Base-by-base conservation (phyloP, 768 basidiomycete species). In the Xerocomellus chrysenteron region DNA sequence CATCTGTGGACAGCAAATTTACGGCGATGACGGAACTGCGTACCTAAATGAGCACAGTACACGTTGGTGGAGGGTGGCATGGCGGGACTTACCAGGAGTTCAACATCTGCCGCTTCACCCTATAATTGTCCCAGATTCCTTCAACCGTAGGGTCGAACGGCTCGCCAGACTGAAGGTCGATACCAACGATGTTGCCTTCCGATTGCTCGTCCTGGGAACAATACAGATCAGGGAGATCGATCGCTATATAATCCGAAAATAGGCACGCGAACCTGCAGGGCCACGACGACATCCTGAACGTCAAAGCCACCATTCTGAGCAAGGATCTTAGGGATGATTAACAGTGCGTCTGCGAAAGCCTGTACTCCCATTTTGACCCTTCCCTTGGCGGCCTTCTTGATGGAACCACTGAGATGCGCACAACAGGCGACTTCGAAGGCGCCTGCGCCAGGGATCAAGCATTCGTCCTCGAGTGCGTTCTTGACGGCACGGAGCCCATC, bases 101-200 rank as follows among this genome's bases (percentile, higher is more conserved):
- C 45, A 99, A 76, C 94, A 99, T 97, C 71, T 99, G 97, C 58
- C 96, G 81, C 80, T 99, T 99, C 58, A 99, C 97, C 62, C 97
- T 81, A 70, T 97, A 98, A 76, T 98, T 98, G 71, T 99, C 97
- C 95, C 95, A 99, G 28, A 99, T 87, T 37, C 97, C 97, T 68
- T 94, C 90, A 6, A 92, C 87, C 11, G 92, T 92, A 21, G 97
- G 97, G 68, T 99, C 96, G 68, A 96, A 90, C 2, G 96, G 94
- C 73, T 97, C 94, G 50, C 97, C 97, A 17, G 94, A 90, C 69
- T 93, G 79, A 37, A 99, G 78, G 74, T 98, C 92, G 59, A 99
- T 72, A 16, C 97, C 97, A 60, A 96, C 95, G 43, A 83, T 75
- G 67, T 92, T 91, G n/a, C 94, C 94, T 61, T 97, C 94, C 1